Base-by-base conservation (phyloP, 805 yeast species). In the Starmerella stigmatis region DNA sequence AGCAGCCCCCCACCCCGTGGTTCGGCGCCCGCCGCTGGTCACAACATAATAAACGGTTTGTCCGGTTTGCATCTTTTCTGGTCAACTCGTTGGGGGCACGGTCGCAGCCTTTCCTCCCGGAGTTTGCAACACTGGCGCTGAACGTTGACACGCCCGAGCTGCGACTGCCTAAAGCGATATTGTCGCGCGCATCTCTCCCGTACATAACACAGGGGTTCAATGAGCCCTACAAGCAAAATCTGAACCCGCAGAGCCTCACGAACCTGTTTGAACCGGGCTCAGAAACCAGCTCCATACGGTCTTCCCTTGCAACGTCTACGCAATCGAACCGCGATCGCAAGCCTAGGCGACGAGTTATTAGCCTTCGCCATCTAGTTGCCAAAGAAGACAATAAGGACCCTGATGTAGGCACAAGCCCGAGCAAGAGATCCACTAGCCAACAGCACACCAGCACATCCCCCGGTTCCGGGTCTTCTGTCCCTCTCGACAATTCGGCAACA, bases 11-110 rank as follows among this genome's bases (percentile, higher is more conserved):
- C 1, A 55, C 55, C 40, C 58, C 59, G 10, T 41, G 43, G 17
- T 41, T 21, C n/a, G 60, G 60, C 13, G 49, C 56, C 2, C 45
- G 52, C 16, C 44, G 60, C 10, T 56, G 59, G 54, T 45, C 53
- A 10, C 54, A 44, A 36, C 55, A 51, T 33, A 13, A 23, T 22
- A 16, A 43, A 17, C 9, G 7, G 19, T 46, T 49, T 25, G 19
- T 21, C n/a, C 41, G 41, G 26, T 43, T 43, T 20, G 43, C 48
- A n/a, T n/a, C 39, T 6, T 21, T 22, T 13, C 7, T 49, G 6
- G 23, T 23, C 6, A 35, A 37, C 22, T 27, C 45, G 3, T 19
- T 43, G 20, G 46, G 47, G 7, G 44, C 49, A 10, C 23, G 31
- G 6, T n/a, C 43, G n/a, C 34, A 19, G 2, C 25, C 12, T n/a